phyloP scores from a whole-genome alignment of 202 grass and related monocot species.

The Schoenoplectus triqueter region DNA sequence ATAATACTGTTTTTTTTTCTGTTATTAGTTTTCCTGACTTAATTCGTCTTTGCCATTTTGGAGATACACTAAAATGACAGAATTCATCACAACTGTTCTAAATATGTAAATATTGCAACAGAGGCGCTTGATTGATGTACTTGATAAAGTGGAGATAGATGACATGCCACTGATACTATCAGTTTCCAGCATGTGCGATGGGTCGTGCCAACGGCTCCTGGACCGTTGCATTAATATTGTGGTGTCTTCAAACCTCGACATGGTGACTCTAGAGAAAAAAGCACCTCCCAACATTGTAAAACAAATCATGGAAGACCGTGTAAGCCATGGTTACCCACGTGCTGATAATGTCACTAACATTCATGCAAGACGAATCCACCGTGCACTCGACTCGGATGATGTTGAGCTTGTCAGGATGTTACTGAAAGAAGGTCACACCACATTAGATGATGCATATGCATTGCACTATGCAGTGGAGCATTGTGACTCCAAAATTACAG shows the following conservation, averaged over 20 bases:
- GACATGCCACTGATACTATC: constrained; percentile 74
- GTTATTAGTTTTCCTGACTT: neutral
- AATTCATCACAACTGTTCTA: constrained; percentile 18
- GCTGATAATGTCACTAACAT: constrained; percentile 58
- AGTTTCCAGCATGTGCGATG: constrained; percentile 64
- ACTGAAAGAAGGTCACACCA: constrained; percentile 82
- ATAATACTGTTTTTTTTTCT: neutral
- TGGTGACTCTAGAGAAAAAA: constrained; percentile 70
- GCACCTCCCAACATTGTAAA: constrained; percentile 57
- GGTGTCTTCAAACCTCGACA: constrained; percentile 64
- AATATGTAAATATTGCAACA: constrained; percentile 43
- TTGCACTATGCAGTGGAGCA: constrained; percentile 92
- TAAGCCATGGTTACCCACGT: constrained; percentile 52
- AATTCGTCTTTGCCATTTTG: neutral
- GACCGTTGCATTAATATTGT: constrained; percentile 68
- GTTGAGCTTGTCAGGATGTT: constrained; percentile 88
- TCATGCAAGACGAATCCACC: constrained; percentile 72
- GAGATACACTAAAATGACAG: constrained; percentile 1
- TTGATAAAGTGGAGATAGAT: constrained; percentile 69
- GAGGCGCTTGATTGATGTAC: constrained; percentile 81
- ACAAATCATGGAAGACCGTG: constrained; percentile 58
- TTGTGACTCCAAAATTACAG: constrained; percentile 88
- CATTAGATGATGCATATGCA: constrained; percentile 81
- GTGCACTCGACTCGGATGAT: constrained; percentile 81
- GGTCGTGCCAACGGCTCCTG: constrained; percentile 59